phyloP scores from a whole-genome alignment of 371 early-diverging fungal species.

The Mucor circinelloides region DNA sequence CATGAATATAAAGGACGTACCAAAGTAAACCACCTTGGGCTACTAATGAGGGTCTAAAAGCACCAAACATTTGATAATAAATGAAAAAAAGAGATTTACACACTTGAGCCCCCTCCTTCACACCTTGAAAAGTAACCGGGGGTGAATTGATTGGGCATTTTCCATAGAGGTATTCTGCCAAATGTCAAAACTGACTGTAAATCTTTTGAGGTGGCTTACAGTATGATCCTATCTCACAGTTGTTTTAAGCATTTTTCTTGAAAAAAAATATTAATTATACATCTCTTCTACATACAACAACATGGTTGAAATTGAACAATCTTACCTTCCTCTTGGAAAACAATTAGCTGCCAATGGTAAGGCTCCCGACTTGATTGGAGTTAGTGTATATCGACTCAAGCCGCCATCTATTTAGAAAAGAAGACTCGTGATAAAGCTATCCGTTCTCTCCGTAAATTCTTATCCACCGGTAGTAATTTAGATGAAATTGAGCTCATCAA shows the following conservation, averaged over 20 bases:
- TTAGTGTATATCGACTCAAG: background rate
- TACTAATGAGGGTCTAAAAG: slow-evolving; percentile 70
- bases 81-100: background rate
- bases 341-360: slow-evolving; percentile 67
- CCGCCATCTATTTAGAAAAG: slow-evolving; percentile 60
- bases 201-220: slow-evolving; percentile 10
- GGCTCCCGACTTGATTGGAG: background rate
- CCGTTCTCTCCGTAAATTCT: slow-evolving; percentile 62
- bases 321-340: slow-evolving; percentile 61
- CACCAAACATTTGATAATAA: slow-evolving; percentile 69
- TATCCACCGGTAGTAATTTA: slow-evolving; percentile 61
- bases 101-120: background rate
- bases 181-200: slow-evolving; percentile 8
- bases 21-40: slow-evolving; percentile 75
- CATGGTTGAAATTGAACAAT: slow-evolving; percentile 23
- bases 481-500: slow-evolving; percentile 74
- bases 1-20: slow-evolving; percentile 30
- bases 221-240: background rate
- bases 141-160: background rate
- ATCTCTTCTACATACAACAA: background rate
- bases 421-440: slow-evolving; percentile 85
- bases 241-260: slow-evolving; percentile 1
- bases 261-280: background rate
- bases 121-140: slow-evolving; percentile 13
- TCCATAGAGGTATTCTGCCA: background rate